Evolutionary conservation across 1,284 basidiomycete genomes (phyloP), one percentile per base, ranked within the genome.

Genomic region (Mycocalia duriaeana): DNA sequence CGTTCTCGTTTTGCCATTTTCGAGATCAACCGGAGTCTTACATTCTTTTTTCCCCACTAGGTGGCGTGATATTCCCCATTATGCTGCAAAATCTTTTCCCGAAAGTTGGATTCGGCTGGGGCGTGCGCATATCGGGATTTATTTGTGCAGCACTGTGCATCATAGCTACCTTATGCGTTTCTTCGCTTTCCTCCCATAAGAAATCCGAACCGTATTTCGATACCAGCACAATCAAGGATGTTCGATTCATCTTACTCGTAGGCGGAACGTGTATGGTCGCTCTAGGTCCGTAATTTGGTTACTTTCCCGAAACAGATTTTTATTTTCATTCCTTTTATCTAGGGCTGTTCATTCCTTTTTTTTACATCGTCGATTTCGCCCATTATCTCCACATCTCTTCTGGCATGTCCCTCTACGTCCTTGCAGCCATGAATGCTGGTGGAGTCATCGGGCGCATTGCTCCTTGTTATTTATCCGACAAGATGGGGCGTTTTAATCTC

Each of bases 51-150:
- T n/a, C n/a, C n/a, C 38, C 14, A 40, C 8, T 57, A 75, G 83
- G 83, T 20, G 85, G 85, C 5, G 78, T 86, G 3, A 65, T 85
- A 7, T 86, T 78, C 53, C 82, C 85, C 0, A 76, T 87, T 47
- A 70, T 85, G 65, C 70, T 86, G 22, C 77, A 78, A 50, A 67
- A 66, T 20, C 72, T 86, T 11, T 83, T 85, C 56, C 52, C 61
- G 28, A 48, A 51, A 22, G 59, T 82, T 26, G 83, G 81, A 1
- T 88, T 85, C 57, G 74, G 67, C 7, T 85, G 82, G 82, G 72
- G 74, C 0, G 73, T 84, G 19, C 73, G 79, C 43, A 68, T 73
- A 35, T 71, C 69, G 5, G 75, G 71, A 0, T 53, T 79, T 4
- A 48, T 73, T 34, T 69, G 73, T 46, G 66, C 61, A 14, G 55